Evolutionary conservation across 768 basidiomycete genomes (phyloP), one percentile per base, ranked within the genome.

Genomic region (Nidula microcarpa): DNA sequence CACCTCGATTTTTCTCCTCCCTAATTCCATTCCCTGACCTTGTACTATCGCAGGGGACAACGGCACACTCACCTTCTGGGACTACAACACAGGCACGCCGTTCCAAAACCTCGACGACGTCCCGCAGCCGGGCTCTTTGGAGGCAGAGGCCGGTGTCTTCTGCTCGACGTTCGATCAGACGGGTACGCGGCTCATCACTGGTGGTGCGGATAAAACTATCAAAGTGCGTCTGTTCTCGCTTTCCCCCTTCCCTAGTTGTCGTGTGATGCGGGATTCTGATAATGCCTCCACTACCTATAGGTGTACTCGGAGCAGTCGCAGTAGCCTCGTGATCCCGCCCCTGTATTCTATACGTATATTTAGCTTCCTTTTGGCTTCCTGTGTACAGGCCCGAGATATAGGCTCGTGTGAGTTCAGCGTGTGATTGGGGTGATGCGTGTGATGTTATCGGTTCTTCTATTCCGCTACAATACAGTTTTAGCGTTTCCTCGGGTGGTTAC

Each of bases 181-280:
- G 1, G 97, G 97, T 2, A 94, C 95, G 34, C 79, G 96, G 53
- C 68, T 99, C 53, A 94, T 95, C 59, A 97, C 95, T 13, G 97
- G 97, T 36, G 90, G 95, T 4, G 97, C 97, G 9, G 97, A 98
- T 75, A 99, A 98, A 79, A 98, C 96, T 8, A 96, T 98, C 75
- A 98, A 99, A 82, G 91, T 23, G 23, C 23, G 23, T 90, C 33
- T 47, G 80, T 65, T 18, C 53, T 50, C 49, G 46, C 33, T 30
- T 23, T 51, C 23, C 32, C 30, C 33, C 43, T 48, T 34, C 36
- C 39, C 23, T 23, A 23, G 23, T 3, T 23, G 23, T 23, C 23
- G 23, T 23, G 23, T 23, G 23, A 23, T 23, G 23, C 23, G 23
- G 23, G 23, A 3, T 23, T 23, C 23, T 23, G 3, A 23, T 23